These are phyloP conservation scores for Rhodotorula toruloides DNA, from an alignment of 768 basidiomycete species.

Conservation along the genomic window DNA sequence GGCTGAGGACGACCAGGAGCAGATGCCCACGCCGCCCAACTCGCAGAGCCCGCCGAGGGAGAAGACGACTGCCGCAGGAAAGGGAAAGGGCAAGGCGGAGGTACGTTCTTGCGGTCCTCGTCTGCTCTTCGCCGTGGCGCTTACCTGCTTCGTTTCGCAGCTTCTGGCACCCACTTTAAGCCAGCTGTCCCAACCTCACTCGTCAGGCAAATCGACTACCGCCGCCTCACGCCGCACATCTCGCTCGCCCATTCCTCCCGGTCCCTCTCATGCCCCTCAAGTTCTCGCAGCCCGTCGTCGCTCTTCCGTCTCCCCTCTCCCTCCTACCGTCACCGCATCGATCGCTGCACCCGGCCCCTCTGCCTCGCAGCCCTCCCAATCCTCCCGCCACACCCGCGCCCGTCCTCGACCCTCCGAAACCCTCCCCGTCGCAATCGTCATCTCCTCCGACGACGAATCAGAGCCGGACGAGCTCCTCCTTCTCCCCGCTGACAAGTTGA, in stretches of 20 bases:
- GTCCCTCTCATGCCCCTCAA: slow-evolving; percentile 11
- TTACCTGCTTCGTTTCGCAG: too few relatives aligned
- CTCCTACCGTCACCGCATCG: neutral
- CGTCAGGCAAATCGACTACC: neutral
- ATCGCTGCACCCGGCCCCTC: neutral
- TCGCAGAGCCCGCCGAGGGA: neutral
- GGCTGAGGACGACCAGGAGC: neutral
- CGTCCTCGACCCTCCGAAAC: slow-evolving; percentile 9
- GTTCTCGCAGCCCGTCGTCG: slow-evolving; percentile 6
- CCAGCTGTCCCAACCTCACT: too few relatives aligned
- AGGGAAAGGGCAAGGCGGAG: neutral
- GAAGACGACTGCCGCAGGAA: neutral
- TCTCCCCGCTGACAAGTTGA: slow-evolving; percentile 7
- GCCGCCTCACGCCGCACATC: neutral
- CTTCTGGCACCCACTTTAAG: too few relatives aligned
- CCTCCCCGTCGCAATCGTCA: neutral
- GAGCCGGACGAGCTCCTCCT: slow-evolving; percentile 7
- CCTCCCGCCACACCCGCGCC: neutral
- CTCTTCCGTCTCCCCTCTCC: slow-evolving; percentile 3
- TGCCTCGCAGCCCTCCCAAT: too few relatives aligned
- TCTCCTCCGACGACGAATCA: neutral
- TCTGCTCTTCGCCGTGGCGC: neutral
- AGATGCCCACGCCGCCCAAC: slow-evolving; percentile 8
- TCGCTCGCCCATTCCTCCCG: neutral
- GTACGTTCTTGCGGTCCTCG: neutral